Base-by-base conservation (phyloP, 176 grass and related monocot species). In the Avena eriantha region DNA sequence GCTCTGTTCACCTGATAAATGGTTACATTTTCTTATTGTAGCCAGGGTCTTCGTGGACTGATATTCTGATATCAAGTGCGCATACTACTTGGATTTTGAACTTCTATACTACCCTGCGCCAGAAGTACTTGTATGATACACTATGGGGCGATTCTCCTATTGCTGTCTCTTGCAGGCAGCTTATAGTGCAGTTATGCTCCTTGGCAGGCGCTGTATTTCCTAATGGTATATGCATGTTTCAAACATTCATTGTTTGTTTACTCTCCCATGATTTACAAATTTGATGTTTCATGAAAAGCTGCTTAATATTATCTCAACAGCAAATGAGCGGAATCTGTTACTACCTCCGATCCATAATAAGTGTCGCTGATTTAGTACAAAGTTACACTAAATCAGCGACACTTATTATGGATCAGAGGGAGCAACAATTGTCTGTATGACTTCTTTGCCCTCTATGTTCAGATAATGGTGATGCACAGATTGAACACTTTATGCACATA, bases 161-260 rank as follows among this genome's bases (percentile, higher is more conserved):
- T 78, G 90, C 92, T 55, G 86, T 91, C 54, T 94, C 94, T 36
- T 91, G 90, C 86, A 88, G 94, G 64, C 92, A 96, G 72, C 90
- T 98, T 59, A 95, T 96, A 89, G 92, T 96, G 67, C 97, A 98
- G 73, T 85, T 96, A 64, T 96, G 97, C 92, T 98, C 97, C 54
- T 88, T 98, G 92, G 76, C 97, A 86, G 97, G 96, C 63, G 15
- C 88, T 77, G 89, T 96, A 56, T 96, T 98, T 96, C 97, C 94
- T 87, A 88, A 86, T 85, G 94, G 97, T 87, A 89, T 85, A 81
- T 75, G 10, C 70, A 50, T 34, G 72, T 87, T 83, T 59, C 10
- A 15, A 87, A 76, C 10, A 67, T 6, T 33, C 16, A 29, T 84
- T 81, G 7, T 85, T 75, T 70, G 18, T 63, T 75, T 61, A 46